Percentiles rank a stretch among this genome's conserved stretches.
Conservation (phyloP, 2,329 filamentous ascomycete genomes). For the Aspergillus tubingensis region DNA sequence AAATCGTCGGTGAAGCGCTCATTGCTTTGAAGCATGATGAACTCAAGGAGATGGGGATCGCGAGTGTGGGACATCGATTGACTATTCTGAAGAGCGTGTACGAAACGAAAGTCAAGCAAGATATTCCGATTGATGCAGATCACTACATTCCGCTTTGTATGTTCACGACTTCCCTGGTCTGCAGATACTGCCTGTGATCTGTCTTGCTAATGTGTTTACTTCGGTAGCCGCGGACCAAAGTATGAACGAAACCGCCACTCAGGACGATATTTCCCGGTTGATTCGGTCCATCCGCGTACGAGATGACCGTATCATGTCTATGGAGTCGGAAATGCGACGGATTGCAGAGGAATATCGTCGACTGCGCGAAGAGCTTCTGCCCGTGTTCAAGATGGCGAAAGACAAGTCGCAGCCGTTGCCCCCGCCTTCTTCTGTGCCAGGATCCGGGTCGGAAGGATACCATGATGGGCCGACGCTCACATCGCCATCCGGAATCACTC, state of each 20-base stretch:
- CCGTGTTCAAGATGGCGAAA: constrained; percentile 86
- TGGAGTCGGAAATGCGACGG: constrained; percentile 80
- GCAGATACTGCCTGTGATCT: background rate
- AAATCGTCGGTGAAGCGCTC: constrained; percentile 88
- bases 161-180: constrained; percentile 37
- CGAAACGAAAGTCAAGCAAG: constrained; percentile 92
- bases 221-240: constrained; percentile 80
- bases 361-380: constrained; percentile 86
- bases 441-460: constrained; percentile 24
- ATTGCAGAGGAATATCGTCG: constrained; percentile 87
- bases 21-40: constrained; percentile 89
- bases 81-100: constrained; percentile 96
- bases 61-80: constrained; percentile 88
- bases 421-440: constrained; percentile 42
- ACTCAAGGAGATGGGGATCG: constrained; percentile 90
- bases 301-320: constrained; percentile 82
- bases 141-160: constrained; percentile 91
- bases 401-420: constrained; percentile 88
- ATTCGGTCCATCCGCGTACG: constrained; percentile 86
- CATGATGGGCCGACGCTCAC: constrained; percentile 44
- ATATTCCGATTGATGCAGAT: constrained; percentile 85
- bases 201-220: constrained; percentile 19
- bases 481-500: constrained; percentile 32
- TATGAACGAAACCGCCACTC: constrained; percentile 81
- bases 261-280: constrained; percentile 89